Evolutionary conservation across 2,329 filamentous ascomycete species (phyloP), one percentile per base, ranked within the genome.

Genomic region (Lomentospora prolificans): DNA sequence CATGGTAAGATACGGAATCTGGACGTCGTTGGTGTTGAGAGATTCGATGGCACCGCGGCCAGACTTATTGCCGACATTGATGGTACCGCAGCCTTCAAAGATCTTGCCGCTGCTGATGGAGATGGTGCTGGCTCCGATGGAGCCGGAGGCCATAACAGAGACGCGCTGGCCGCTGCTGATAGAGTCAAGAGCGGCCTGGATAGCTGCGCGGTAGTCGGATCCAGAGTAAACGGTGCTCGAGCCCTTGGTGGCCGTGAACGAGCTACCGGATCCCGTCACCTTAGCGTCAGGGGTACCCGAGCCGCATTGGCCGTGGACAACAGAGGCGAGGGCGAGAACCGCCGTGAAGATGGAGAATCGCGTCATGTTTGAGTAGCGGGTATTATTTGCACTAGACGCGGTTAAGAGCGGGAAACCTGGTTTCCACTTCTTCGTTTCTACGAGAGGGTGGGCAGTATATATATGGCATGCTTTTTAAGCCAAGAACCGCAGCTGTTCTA

Each of bases 11-110:
- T 78, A 81, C 0, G 79, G 78, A 51, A 82, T 82, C 44, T 72
- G 66, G 14, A 80, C 78, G 57, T 72, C 73, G 2, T 65, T 61
- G 7, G 76, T 75, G 60, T 75, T 67, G 2, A 74, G 69, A 0
- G 73, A 72, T 64, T 82, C 78, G 51, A 82, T 81, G 50, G 78
- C 76, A 17, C 79, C 79, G 19, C 71, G 72, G 1, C 75, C 77
- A 33, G 63, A 60, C 3, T 65, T 70, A 56, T 63, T 65, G 24
- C 62, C 72, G 0, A 69, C 70, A 57, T 81, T 70, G 64, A 82
- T 78, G 48, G 78, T 80, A 44, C 79, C 78, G 63, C 79, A 82
- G 30, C 77, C 79, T 60, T 82, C 79, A 51, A 82, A 81, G 44
- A 69, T 81, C 65, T 79, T 80, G 56, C 78, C 78, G 61, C 73